phyloP scores from a whole-genome alignment of 164 flowering plant genomes.

The Chimonanthus salicifolius region DNA sequence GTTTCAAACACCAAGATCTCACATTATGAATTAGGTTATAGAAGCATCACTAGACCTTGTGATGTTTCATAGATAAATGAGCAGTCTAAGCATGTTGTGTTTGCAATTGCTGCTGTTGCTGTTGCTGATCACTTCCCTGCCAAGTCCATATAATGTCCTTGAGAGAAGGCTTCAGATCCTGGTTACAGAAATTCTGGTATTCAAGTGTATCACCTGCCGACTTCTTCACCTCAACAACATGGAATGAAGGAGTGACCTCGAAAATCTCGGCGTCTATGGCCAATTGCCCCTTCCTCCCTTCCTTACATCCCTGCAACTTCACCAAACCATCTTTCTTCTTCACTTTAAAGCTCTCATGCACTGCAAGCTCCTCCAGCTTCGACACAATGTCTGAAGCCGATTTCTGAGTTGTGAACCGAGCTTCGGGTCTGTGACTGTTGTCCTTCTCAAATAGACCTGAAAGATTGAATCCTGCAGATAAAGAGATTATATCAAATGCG shows the following conservation, averaged over 20 bases:
- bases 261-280: constrained; percentile 48
- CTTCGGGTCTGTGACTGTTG: constrained; percentile 11
- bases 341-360: constrained; percentile 26
- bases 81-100: neutral
- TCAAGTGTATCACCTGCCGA: constrained; percentile 41
- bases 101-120: neutral
- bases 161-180: constrained; percentile 40
- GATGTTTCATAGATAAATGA: neutral
- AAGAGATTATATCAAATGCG: constrained; percentile 48
- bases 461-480: constrained; percentile 36
- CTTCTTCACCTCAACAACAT: constrained; percentile 43
- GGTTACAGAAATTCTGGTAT: constrained; percentile 36
- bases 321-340: constrained; percentile 35
- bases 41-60: neutral
- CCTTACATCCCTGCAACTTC: constrained; percentile 29
- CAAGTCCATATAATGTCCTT: constrained; percentile 40
- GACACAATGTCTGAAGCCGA: constrained; percentile 39
- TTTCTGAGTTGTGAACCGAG: constrained; percentile 27
- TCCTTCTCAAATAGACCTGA: constrained; percentile 39
- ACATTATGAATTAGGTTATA: neutral
- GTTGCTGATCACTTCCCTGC: constrained; percentile 24
- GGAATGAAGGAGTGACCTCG: constrained; percentile 38
- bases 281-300: constrained; percentile 45
- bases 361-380: constrained; percentile 41
- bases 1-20: neutral